Percentiles rank a stretch among this genome's conserved stretches.
Conservation (phyloP, 495 filamentous ascomycete species). For the Penicillium atrosanguineum region DNA sequence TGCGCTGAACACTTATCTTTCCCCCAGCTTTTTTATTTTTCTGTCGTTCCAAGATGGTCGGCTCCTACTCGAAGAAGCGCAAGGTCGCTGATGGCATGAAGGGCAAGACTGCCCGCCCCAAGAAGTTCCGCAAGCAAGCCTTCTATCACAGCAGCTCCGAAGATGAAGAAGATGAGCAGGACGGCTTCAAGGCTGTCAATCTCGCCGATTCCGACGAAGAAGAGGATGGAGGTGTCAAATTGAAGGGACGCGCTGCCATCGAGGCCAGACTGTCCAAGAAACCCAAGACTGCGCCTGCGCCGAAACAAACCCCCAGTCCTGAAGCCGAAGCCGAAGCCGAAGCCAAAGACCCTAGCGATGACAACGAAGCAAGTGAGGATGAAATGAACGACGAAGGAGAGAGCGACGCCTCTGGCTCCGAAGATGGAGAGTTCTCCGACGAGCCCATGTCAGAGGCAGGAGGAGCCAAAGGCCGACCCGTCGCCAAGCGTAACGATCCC, state of each 20-base stretch:
- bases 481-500: constrained; percentile 82
- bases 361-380: constrained; percentile 36
- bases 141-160: constrained; percentile 74
- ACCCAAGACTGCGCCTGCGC: constrained; percentile 17
- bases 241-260: constrained; percentile 10
- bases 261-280: constrained; percentile 22
- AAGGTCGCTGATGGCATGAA: constrained; percentile 58
- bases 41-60: constrained; percentile 31
- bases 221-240: constrained; percentile 33
- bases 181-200: constrained; percentile 59
- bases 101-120: constrained; percentile 51
- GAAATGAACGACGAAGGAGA: constrained; percentile 34
- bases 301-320: constrained; percentile 11
- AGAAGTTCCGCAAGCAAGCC: constrained; percentile 69
- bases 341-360: constrained; percentile 22
- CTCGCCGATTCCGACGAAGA: constrained; percentile 68
- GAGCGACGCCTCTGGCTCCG: constrained; percentile 28
- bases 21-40: constrained; percentile 4
- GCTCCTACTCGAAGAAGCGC: constrained; percentile 54
- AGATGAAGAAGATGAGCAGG: constrained; percentile 46
- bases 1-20: constrained; percentile 2
- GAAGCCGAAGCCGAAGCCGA: constrained; percentile 15
- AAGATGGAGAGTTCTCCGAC: constrained; percentile 24
- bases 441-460: constrained; percentile 16
- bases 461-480: constrained; percentile 18